Evolutionary conservation across 176 grass and related monocot species (phyloP).

Genomic region (Bonia amplexicaulis): DNA sequence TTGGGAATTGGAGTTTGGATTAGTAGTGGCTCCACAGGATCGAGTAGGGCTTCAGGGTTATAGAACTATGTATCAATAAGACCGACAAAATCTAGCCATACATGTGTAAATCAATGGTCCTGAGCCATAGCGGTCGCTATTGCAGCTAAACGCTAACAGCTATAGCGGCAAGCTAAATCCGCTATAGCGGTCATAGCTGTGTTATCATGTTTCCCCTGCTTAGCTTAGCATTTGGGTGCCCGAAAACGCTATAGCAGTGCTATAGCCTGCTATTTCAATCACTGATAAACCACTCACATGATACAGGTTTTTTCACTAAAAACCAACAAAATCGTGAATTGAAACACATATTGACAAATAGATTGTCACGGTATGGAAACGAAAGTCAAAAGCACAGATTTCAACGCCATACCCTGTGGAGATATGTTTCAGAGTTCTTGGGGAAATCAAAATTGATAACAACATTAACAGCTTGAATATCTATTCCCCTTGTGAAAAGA

Average conservation of each 20-base stretch:
- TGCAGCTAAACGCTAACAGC: neutral
- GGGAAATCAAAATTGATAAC: conserved; percentile 99
- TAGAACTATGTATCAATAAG: neutral
- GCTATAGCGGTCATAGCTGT: neutral
- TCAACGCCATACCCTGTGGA: conserved; percentile 72
- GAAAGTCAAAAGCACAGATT: neutral
- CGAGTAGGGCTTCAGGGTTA: neutral
- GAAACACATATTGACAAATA: neutral
- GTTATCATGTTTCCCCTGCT: neutral
- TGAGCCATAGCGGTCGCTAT: neutral
- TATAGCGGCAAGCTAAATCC: neutral
- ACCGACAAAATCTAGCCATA: neutral
- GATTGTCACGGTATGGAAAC: neutral
- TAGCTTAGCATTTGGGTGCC: neutral
- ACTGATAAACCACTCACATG: neutral
- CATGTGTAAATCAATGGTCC: neutral
- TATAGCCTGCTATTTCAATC: neutral
- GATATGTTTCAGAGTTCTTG: conserved; percentile 96
- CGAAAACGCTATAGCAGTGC: no score
- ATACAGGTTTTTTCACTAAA: neutral
- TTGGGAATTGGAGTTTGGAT: neutral
- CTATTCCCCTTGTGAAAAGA: conserved; percentile 98
- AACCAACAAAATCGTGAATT: neutral
- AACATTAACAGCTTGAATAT: conserved; percentile 99
- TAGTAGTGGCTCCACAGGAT: no score